Conservation (phyloP, 2,329 filamentous ascomycete species). For the Diaporthe sp. region DNA sequence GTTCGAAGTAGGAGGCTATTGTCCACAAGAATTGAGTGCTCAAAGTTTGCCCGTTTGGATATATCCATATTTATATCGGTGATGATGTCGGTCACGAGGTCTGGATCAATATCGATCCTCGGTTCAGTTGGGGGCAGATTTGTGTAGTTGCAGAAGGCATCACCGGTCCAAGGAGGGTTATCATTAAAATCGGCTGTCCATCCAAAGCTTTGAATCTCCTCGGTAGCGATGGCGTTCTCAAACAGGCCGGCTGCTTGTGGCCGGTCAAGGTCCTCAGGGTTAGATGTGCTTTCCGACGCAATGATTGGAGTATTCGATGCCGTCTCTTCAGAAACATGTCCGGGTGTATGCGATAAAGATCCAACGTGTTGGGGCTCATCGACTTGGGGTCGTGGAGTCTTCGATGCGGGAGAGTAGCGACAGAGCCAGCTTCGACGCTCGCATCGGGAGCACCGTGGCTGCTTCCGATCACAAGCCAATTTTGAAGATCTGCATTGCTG, state of each 20-base stretch:
- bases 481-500: not conserved
- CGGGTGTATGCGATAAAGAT: not conserved
- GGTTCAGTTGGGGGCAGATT: not conserved
- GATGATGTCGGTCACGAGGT: not conserved
- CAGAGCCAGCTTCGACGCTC: not conserved
- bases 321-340: not conserved
- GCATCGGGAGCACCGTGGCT: slow-evolving; percentile 1
- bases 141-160: not conserved
- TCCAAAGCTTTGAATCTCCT: not conserved
- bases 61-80: not conserved
- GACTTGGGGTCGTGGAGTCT: not conserved
- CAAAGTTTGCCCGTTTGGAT: slow-evolving; percentile 1
- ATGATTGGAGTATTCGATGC: not conserved
- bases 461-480: not conserved
- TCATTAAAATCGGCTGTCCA: not conserved
- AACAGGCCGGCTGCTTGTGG: not conserved
- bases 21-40: not conserved
- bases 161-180: not conserved
- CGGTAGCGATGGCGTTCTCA: not conserved
- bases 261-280: not conserved
- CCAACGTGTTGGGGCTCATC: not conserved
- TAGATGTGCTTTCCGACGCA: not conserved
- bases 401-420: not conserved
- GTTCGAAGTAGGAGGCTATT: not conserved
- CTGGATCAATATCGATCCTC: not conserved